Conservation (phyloP, 2,329 filamentous ascomycete genomes). For the Alternaria solani region DNA sequence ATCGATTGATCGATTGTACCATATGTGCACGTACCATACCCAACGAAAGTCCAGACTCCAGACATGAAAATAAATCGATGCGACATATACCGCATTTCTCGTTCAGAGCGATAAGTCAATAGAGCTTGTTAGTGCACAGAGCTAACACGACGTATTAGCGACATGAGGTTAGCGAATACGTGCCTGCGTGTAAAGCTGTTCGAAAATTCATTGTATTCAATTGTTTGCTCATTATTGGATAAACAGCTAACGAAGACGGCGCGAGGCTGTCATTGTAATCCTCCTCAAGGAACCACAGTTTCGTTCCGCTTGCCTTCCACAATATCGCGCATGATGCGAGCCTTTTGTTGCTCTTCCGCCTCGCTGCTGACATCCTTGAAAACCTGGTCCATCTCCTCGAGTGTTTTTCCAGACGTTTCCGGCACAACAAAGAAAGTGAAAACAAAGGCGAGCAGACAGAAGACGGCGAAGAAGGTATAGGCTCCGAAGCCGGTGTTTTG, state of each 20-base stretch:
- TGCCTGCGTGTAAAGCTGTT: neutral
- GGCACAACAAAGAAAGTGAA: conserved; percentile 49
- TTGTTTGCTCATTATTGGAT: neutral
- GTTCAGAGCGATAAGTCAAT: neutral
- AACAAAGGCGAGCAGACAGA: conserved; percentile 43
- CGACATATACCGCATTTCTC: neutral
- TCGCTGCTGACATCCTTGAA: conserved; percentile 49
- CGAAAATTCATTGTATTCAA: neutral
- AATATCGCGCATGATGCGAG: conserved; percentile 44
- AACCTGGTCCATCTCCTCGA: conserved; percentile 51
- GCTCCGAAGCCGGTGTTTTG: conserved; percentile 61
- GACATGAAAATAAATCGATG: neutral
- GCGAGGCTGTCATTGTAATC: neutral
- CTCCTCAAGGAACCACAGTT: neutral
- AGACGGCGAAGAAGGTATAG: conserved; percentile 51
- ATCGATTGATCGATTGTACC: neutral
- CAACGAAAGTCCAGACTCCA: neutral
- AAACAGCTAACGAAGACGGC: neutral
- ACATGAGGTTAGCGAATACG: neutral
- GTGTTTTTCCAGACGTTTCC: conserved; percentile 45
- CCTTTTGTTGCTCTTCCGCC: conserved; percentile 45
- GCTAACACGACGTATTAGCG: neutral
- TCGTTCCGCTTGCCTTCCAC: conserved; percentile 25
- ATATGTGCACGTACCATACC: neutral
- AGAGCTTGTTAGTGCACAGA: neutral